Conservation (phyloP, 2,329 filamentous ascomycete genomes). For the Waltergamsia citrina region DNA sequence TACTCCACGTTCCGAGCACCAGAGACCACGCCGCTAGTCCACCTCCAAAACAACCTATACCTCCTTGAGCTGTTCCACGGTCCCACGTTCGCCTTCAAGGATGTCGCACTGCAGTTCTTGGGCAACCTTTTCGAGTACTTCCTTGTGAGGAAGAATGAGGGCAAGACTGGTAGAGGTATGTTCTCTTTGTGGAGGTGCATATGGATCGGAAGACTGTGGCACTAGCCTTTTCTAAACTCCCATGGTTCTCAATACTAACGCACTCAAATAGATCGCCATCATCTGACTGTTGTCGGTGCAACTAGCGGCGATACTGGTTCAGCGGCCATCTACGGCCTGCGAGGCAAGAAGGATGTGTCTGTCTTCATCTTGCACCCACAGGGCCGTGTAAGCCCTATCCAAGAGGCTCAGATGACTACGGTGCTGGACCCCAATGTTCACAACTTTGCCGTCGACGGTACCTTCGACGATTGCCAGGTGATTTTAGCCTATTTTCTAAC, state of each 20-base stretch:
- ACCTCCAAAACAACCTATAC: constrained; percentile 68
- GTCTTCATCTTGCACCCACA: constrained; percentile 93
- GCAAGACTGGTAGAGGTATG: constrained; percentile 49
- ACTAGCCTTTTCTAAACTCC: too few relatives aligned
- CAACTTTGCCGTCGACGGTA: constrained; percentile 81
- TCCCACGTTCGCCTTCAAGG: constrained; percentile 92
- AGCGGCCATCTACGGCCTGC: constrained; percentile 88
- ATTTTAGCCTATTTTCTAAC: constrained; percentile 4
- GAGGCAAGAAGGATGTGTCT: constrained; percentile 93
- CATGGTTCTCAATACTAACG: too few relatives aligned
- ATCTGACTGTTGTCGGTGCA: constrained; percentile 78
- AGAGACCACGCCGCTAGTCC: constrained; percentile 69
- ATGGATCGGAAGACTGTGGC: background rate
- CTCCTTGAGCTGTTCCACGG: constrained; percentile 94
- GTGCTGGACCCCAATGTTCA: constrained; percentile 86
- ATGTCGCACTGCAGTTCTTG: constrained; percentile 85
- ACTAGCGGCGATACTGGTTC: constrained; percentile 88
- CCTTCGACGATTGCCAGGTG: constrained; percentile 92
- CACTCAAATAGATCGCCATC: constrained; percentile 52
- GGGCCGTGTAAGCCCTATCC: constrained; percentile 81
- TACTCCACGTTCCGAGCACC: constrained; percentile 82
- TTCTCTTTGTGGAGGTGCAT: background rate
- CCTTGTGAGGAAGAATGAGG: constrained; percentile 61
- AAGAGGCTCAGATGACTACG: constrained; percentile 96
- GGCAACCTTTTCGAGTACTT: constrained; percentile 96